Percentiles rank a stretch among this genome's conserved stretches.
These are phyloP conservation scores for Pseudomassariella vexata DNA, from an alignment of 2,329 filamentous ascomycete genomes.

Conservation along the genomic window DNA sequence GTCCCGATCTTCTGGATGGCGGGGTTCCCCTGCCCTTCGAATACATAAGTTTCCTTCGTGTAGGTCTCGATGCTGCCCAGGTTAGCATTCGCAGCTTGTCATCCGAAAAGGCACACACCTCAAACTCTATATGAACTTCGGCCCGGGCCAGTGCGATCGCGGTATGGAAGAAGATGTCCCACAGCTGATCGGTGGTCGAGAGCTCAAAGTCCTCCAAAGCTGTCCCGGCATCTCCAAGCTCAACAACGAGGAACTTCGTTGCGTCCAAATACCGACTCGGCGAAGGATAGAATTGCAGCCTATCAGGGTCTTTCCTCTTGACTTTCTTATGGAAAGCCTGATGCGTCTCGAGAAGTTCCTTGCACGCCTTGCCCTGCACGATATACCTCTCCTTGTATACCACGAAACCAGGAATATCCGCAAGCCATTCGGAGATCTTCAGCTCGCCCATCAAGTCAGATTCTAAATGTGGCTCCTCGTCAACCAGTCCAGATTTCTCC, in stretches of 20 bases:
- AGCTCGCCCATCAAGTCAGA: conserved; percentile 53
- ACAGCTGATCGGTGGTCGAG: conserved; percentile 43
- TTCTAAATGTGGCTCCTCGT: conserved; percentile 52
- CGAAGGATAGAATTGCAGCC: conserved; percentile 57
- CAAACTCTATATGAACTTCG: conserved; percentile 53
- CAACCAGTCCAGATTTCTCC: conserved; percentile 46
- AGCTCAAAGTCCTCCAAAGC: conserved; percentile 55
- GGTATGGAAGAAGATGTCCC: conserved; percentile 58
- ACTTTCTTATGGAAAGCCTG: conserved; percentile 48
- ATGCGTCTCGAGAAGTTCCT: conserved; percentile 52
- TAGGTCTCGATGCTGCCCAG: conserved; percentile 53
- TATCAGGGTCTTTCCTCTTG: conserved; percentile 49
- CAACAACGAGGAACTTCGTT: conserved; percentile 55
- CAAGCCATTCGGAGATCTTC: conserved; percentile 57
- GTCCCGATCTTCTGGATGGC: conserved; percentile 22
- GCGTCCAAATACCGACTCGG: conserved; percentile 53
- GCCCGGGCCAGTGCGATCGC: conserved; percentile 55
- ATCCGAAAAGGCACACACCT: conserved; percentile 35
- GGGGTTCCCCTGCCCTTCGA: conserved; percentile 32
- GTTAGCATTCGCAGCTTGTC: too few relatives aligned
- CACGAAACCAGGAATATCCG: conserved; percentile 60
- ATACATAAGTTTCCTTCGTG: conserved; percentile 63
- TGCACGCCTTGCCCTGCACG: conserved; percentile 49
- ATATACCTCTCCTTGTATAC: conserved; percentile 61
- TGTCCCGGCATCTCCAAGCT: conserved; percentile 56